Evolutionary conservation across 2,329 filamentous ascomycete species (phyloP).

Genomic region (Fusarium palustre): DNA sequence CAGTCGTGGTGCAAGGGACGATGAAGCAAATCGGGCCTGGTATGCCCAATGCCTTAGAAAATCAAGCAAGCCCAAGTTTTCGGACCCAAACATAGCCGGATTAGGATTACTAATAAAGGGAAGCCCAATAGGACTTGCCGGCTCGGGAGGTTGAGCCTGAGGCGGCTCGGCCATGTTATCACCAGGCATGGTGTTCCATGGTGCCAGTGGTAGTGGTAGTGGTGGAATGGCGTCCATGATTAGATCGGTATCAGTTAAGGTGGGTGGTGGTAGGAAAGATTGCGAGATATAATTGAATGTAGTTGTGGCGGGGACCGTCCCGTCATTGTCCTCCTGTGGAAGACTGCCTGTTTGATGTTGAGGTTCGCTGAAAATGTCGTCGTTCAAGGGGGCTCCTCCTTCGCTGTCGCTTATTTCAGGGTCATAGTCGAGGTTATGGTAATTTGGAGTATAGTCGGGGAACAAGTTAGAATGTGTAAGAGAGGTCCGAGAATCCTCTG

Average conservation of each 20-base stretch:
- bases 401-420: conserved; percentile 53
- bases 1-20: conserved; percentile 40
- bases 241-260: conserved; percentile 12
- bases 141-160: conserved; percentile 2
- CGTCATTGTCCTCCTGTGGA: conserved; percentile 29
- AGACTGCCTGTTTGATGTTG: conserved; percentile 16
- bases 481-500: conserved; percentile 18
- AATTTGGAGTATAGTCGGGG: conserved; percentile 22
- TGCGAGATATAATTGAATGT: conserved; percentile 33
- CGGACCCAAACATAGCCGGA: conserved; percentile 57
- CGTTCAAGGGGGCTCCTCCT: conserved; percentile 48
- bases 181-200: conserved; percentile 19
- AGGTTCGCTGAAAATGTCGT: conserved; percentile 17
- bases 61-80: conserved; percentile 62
- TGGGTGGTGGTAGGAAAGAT: conserved; percentile 16
- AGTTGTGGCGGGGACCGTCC: conserved; percentile 10
- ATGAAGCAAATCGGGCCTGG: conserved; percentile 42
- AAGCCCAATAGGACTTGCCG: conserved; percentile 18
- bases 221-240: conserved; percentile 37
- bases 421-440: conserved; percentile 46
- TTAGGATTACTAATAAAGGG: conserved; percentile 51
- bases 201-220: conserved; percentile 14
- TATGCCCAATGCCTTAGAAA: conserved; percentile 65
- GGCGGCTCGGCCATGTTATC: background rate
- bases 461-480: conserved; percentile 17